Evolutionary conservation across 371 early-diverging fungal species (phyloP).

Genomic region (Coemansia sp.): DNA sequence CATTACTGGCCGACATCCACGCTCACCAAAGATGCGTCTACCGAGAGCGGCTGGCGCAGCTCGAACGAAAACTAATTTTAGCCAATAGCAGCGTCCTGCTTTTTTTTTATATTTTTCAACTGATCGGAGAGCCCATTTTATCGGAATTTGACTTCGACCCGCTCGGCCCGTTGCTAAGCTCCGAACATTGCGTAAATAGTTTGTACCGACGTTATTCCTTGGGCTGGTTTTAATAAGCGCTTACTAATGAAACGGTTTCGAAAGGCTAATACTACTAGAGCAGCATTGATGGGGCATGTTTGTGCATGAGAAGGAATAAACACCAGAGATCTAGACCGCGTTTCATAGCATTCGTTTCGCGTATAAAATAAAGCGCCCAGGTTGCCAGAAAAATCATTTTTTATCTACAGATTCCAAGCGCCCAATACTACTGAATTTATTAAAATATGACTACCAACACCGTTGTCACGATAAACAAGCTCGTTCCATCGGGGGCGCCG

Average conservation of each 20-base stretch:
- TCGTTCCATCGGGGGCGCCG: constrained; percentile 13
- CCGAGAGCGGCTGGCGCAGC: constrained; percentile 23
- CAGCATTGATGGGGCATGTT: too few relatives aligned
- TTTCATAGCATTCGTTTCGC: neutral
- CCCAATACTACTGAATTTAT: neutral
- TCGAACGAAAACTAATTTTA: neutral
- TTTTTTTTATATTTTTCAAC: neutral
- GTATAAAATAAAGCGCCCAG: neutral
- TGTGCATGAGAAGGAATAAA: too few relatives aligned
- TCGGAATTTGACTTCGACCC: neutral
- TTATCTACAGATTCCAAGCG: too few relatives aligned
- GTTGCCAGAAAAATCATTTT: neutral
- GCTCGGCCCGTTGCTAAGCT: too few relatives aligned
- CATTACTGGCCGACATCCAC: constrained; percentile 73
- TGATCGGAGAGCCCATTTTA: neutral
- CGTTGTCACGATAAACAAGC: constrained; percentile 12
- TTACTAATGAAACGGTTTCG: too few relatives aligned
- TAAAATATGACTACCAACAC: constrained; percentile 18
- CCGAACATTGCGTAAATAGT: too few relatives aligned
- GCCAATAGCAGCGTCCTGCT: neutral
- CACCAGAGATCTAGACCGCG: neutral
- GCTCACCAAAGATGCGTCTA: constrained; percentile 27
- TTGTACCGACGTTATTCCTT: too few relatives aligned
- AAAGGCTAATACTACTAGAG: too few relatives aligned
- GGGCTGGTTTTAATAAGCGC: too few relatives aligned